Evolutionary conservation across 495 filamentous ascomycete species (phyloP), one percentile per base, ranked within the genome.

Genomic region (Lophiotrema nucula): DNA sequence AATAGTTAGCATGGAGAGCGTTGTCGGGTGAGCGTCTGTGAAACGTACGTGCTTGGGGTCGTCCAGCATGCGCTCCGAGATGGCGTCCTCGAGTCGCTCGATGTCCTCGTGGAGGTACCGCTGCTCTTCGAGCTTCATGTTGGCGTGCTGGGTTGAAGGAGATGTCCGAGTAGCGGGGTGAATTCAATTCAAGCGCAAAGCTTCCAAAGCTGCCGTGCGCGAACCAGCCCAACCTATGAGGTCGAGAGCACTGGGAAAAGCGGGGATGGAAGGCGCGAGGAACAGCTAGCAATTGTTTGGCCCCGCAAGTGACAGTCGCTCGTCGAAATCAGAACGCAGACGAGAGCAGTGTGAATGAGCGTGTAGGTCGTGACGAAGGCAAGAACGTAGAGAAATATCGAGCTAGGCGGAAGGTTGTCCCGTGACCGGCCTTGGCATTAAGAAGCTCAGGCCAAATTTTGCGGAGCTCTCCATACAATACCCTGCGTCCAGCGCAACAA

Each of bases 71-170:
- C 92, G 87, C 69, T 97, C 93, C 21, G 88, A 87, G 65, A 97
- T 87, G 27, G 89, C 93, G 72, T 93, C 89, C 76, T 97, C 93
- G 45, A 97, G 77, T 58, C 95, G 81, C 78, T 98, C 93, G 18
- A 97, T 77, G 70, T 97, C 92, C 81, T 98, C 93, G 58, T 95
- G 92, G 57, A 96, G 79, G 67, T 88, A 90, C 64, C 93, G 79
- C 73, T 97, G 88, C 54, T 97, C 90, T 77, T 98, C 93, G 49
- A 96, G 74, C 56, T 95, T 72, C 90, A 95, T 93, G n/a, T n/a
- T n/a, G n/a, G n/a, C n/a, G n/a, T n/a, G n/a, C n/a, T n/a, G n/a
- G n/a, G n/a, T n/a, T n/a, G 13, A 42, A 81, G 69, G 23, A 26
- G 59, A 26, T 27, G 15, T 25, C 24, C 47, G 47, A 28, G 39